Conservation (phyloP, 2,329 filamentous ascomycete genomes). For the Rhynchosporium agropyri region DNA sequence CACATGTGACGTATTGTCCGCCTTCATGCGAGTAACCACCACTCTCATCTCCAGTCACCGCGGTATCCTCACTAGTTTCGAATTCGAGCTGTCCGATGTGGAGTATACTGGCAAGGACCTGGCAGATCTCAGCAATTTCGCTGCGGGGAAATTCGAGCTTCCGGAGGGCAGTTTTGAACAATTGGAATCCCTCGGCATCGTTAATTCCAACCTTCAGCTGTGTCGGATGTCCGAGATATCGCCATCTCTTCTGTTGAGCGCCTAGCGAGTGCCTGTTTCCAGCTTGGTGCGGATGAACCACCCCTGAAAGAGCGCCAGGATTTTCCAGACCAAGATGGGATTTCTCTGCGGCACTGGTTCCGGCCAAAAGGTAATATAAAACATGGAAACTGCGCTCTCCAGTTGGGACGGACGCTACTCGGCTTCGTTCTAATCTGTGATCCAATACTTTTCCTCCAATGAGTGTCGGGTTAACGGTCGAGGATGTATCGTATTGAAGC, state of each 20-base stretch:
- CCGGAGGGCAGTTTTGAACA: conserved; percentile 93
- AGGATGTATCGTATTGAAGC: conserved; percentile 91
- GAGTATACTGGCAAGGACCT: conserved; percentile 90
- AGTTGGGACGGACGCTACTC: conserved; percentile 88
- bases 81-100: conserved; percentile 98
- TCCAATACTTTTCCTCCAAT: conserved; percentile 95
- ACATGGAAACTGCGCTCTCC: conserved; percentile 97
- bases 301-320: conserved; percentile 49
- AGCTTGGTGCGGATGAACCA: conserved; percentile 43
- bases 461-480: conserved; percentile 80
- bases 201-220: conserved; percentile 98
- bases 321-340: conserved; percentile 69
- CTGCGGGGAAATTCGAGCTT: conserved; percentile 92
- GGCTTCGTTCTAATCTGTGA: conserved; percentile 87
- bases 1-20: conserved; percentile 79
- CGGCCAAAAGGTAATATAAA: conserved; percentile 91
- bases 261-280: conserved; percentile 54
- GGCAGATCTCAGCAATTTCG: conserved; percentile 96
- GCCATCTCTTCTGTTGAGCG: conserved; percentile 77
- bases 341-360: conserved; percentile 89
- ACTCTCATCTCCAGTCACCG: conserved; percentile 81
- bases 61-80: conserved; percentile 77
- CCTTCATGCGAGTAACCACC: conserved; percentile 97
- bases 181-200: conserved; percentile 90
- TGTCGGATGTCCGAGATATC: conserved; percentile 92